Base-by-base conservation (phyloP, 192 early-diverging fungal species). In the Backusella australiensis region DNA sequence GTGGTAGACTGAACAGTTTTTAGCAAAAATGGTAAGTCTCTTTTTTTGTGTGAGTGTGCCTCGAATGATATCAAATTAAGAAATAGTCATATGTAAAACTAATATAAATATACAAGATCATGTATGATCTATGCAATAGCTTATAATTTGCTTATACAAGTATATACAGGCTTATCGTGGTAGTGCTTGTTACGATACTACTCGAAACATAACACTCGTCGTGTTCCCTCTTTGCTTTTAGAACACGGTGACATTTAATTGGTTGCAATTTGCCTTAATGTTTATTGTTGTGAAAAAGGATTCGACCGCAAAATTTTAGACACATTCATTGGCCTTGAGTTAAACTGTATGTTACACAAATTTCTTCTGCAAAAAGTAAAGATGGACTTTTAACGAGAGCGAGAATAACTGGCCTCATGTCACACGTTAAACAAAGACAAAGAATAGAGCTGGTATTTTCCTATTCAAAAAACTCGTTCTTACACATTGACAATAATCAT, bases 1-100 rank as follows among this genome's bases (percentile, higher is more conserved):
- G 53, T 26, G 23, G 1, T 59, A 59, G 7, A 59, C 26, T 4
- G n/a, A 59, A 14, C n/a, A 29, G 7, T 59, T 59, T 21, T 59
- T 26, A 36, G 67, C 36, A 69, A 69, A 38, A 69, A 38, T 21
- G 23, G 21, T 21, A 69, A 69, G 19, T 14, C 11, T 69, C 8
- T 21, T 67, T 69, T 69, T 69, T 69, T 69, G 34, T 69, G 34
- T 36, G 17, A 39, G 34, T 69, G 36, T 69, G 56, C 56, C 56
- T 63, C 56, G 21, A 63, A 29, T 63, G 56, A 14, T 63, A 29
- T 63, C 56, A 63, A 63, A 29, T 14, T 29, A 63, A 63, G 56
- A 29, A 63, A 14, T 3, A 29, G 23, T 63, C 56, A 63, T 63
- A 63, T 63, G 56, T 29, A 26, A 19, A 63, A 49, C 15, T 49